Conservation (phyloP, 129 eudicot species). For the Logfia minima region DNA sequence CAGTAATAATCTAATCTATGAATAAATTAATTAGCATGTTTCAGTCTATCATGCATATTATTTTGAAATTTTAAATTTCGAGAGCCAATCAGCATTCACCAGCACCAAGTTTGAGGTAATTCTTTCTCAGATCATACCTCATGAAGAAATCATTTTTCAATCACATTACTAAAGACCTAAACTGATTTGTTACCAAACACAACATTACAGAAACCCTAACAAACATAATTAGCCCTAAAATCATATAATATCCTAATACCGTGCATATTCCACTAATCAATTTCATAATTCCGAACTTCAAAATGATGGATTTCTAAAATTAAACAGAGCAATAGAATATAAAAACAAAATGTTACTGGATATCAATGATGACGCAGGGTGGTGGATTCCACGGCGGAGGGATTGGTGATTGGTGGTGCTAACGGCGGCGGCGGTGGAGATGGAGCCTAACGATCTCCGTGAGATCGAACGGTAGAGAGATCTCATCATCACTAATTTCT, state of each 20-base stretch:
- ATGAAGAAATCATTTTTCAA: neutral
- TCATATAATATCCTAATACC: neutral
- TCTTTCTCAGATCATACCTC: conserved; percentile 2
- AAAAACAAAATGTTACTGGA: conserved; percentile 28
- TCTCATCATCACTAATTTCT: conserved; percentile 59
- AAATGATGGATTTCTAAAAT: neutral
- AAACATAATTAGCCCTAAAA: conserved; percentile 29
- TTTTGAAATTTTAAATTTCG: neutral
- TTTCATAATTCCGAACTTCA: neutral
- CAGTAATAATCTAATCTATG: neutral
- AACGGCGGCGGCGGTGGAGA: conserved; percentile 38
- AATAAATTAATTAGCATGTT: neutral
- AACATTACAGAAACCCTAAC: conserved; percentile 12
- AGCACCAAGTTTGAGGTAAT: neutral
- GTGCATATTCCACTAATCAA: conserved; percentile 15
- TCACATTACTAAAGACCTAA: conserved; percentile 15
- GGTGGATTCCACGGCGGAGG: conserved; percentile 36
- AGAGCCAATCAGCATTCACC: neutral
- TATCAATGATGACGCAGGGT: conserved; percentile 25
- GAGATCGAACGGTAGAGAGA: conserved; percentile 63
- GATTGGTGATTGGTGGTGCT: conserved; percentile 36
- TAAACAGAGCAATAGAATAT: neutral
- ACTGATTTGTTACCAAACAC: neutral
- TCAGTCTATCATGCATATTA: neutral
- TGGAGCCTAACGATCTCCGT: conserved; percentile 44